These are phyloP conservation scores for Litsea cubeba DNA, from an alignment of 164 flowering plant species.

Conservation along the genomic window DNA sequence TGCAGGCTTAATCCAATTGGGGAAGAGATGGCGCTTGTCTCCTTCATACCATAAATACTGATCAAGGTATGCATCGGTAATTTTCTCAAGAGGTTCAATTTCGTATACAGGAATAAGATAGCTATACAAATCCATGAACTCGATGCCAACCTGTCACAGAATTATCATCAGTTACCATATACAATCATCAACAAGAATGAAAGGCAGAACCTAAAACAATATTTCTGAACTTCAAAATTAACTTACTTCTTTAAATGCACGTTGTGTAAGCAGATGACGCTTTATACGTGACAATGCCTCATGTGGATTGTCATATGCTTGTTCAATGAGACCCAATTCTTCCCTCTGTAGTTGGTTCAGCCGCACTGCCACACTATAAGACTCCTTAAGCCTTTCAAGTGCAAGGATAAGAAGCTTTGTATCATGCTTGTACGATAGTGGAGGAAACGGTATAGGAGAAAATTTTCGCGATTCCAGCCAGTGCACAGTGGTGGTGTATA, in stretches of 20 bases:
- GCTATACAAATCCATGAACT: conserved; percentile 98
- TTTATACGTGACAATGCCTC: conserved; percentile 96
- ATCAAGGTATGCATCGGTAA: conserved; percentile 99
- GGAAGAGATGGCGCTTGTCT: conserved; percentile 97
- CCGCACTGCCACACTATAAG: conserved; percentile 98
- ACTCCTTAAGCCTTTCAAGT: conserved; percentile 93
- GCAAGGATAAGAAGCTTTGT: conserved; percentile 99
- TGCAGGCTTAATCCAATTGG: conserved; percentile 99
- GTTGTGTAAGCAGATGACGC: conserved; percentile 96
- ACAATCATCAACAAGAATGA: neutral
- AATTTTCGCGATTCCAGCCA: conserved; percentile 99
- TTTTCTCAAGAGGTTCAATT: conserved; percentile 98
- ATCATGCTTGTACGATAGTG: conserved; percentile 97
- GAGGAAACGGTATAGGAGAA: conserved; percentile 98
- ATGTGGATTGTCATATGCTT: conserved; percentile 99
- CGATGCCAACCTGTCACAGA: conserved; percentile 84
- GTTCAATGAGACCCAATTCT: conserved; percentile 97
- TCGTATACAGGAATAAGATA: conserved; percentile 97
- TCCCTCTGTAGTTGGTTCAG: conserved; percentile 93
- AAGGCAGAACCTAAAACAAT: neutral
- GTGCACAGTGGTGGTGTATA: conserved; percentile 97
- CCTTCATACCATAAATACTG: conserved; percentile 99
- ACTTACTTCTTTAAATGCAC: conserved; percentile 93
- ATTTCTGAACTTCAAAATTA: neutral
- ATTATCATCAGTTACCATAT: neutral